Evolutionary conservation across 306 rosid species (phyloP).

Genomic region (Fragaria ananassa): DNA sequence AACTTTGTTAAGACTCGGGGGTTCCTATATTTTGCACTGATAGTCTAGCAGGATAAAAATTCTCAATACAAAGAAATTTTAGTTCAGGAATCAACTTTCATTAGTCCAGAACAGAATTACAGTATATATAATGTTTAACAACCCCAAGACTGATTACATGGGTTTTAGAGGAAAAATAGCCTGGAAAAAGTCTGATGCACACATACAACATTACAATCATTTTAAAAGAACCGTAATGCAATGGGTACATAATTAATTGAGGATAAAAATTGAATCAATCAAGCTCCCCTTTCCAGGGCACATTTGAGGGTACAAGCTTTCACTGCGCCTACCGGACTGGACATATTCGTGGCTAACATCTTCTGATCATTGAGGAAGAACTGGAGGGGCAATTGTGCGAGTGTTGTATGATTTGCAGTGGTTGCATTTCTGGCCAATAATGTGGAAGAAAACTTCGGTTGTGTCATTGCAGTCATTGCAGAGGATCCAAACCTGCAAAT

Average conservation of each 20-base stretch:
- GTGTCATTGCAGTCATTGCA: slow-evolving; percentile 97
- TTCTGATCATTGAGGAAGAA: slow-evolving; percentile 64
- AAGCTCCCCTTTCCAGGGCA: slow-evolving; percentile 3
- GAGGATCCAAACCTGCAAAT: slow-evolving; percentile 90
- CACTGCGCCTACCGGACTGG: slow-evolving; percentile 6
- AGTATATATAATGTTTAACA: slow-evolving; percentile 28
- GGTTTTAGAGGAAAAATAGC: slow-evolving; percentile 34
- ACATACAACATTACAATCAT: slow-evolving; percentile 15
- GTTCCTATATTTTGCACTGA: background rate
- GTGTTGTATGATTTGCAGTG: slow-evolving; percentile 93
- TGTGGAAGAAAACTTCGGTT: slow-evolving; percentile 81
- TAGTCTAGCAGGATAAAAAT: background rate
- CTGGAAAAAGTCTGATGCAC: slow-evolving; percentile 26
- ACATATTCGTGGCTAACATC: slow-evolving; percentile 21
- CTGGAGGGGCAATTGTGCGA: slow-evolving; percentile 87
- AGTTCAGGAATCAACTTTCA: background rate
- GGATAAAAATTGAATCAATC: slow-evolving; percentile 7
- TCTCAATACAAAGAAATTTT: background rate
- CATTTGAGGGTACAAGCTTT: slow-evolving; percentile 4
- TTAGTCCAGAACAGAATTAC: slow-evolving; percentile 24
- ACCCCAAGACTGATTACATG: slow-evolving; percentile 28
- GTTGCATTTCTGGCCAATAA: slow-evolving; percentile 85
- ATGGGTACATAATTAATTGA: slow-evolving; percentile 11
- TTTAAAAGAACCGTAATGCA: slow-evolving; percentile 20
- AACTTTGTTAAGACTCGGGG: background rate